Evolutionary conservation across 805 yeast species (phyloP).

Genomic region (Tanozyma kutaoensis): DNA sequence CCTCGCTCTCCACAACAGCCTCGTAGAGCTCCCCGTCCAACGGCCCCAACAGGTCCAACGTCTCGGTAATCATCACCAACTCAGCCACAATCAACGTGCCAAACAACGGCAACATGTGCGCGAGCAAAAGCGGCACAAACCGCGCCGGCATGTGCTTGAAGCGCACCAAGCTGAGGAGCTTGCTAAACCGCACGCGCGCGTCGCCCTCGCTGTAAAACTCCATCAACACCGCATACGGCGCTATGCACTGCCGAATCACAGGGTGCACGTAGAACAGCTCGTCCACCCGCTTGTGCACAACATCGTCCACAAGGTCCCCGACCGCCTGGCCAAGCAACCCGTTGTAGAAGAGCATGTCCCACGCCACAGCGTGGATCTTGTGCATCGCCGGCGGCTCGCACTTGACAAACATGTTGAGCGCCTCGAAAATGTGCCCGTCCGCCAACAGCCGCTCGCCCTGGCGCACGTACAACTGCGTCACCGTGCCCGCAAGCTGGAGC

Average conservation of each 20-base stretch:
- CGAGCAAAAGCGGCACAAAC: constrained; percentile 33
- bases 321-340: constrained; percentile 38
- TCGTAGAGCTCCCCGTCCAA: too few relatives aligned
- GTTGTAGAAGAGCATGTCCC: constrained; percentile 51
- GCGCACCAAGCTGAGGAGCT: constrained; percentile 28
- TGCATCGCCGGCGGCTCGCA: constrained; percentile 35
- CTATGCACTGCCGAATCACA: constrained; percentile 48
- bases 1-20: too few relatives aligned
- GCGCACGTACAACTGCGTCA: constrained; percentile 37
- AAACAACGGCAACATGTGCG: constrained; percentile 34
- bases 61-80: too few relatives aligned
- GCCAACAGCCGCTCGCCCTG: constrained; percentile 35
- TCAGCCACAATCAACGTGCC: too few relatives aligned
- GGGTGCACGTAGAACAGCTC: constrained; percentile 31
- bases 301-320: constrained; percentile 42
- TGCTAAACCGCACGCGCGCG: constrained; percentile 2
- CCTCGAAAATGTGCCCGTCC: constrained; percentile 48
- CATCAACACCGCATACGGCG: constrained; percentile 58
- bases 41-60: too few relatives aligned
- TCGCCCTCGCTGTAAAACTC: constrained; percentile 27
- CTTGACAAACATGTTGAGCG: constrained; percentile 49
- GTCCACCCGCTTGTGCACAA: constrained; percentile 24
- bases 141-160: constrained; percentile 32
- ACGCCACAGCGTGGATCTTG: constrained; percentile 37
- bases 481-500: constrained; percentile 44